Evolutionary conservation across 768 basidiomycete genomes (phyloP), one percentile per base, ranked within the genome.

Genomic region (Mycena rosella): DNA sequence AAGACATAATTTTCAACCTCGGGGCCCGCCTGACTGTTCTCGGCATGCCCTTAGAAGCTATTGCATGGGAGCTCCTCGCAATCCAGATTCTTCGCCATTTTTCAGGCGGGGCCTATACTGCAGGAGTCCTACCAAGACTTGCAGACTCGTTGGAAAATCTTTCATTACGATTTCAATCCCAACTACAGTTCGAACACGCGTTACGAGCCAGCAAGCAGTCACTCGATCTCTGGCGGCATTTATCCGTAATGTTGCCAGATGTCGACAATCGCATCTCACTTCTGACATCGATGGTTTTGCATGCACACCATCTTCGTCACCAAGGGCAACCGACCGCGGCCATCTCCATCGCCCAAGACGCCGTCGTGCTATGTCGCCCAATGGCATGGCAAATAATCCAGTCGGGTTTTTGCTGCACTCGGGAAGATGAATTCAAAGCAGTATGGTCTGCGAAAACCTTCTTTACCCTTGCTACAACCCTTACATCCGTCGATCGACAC

Each of bases 311-410:
- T 38, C 34, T 55, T 8, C 38, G 5, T n/a, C 11, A 14, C 10
- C 8, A n/a, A 3, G 15, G 38, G 20, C 54, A 55, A 27, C 9
- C 17, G 11, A 24, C 14, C 14, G 38, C 38, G 8, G 36, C 54
- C 3, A 55, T 42, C 8, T 27, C 38, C 54, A 53, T 24, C 26
- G 47, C 59, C 22, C 48, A 60, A 51, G 47, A 49, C 17, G 45
- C 47, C 18, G 59, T 60, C 15, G 14, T 24, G 10, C 24, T 60
- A 4, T 34, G 26, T 18, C 59, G 48, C 18, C 47, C 47, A 11
- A 26, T 48, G 24, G 24, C 14, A n/a, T 18, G 20, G 20, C 42
- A 44, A 5, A 44, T 44, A 44, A 44, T 44, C n/a, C 20, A 44
- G 20, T 20, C 42, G 5, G 20, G 42, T 44, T 44, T n/a, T n/a